Evolutionary conservation across 129 eudicot genomes (phyloP), one percentile per base, ranked within the genome.

Genomic region (Escallonia rubra): DNA sequence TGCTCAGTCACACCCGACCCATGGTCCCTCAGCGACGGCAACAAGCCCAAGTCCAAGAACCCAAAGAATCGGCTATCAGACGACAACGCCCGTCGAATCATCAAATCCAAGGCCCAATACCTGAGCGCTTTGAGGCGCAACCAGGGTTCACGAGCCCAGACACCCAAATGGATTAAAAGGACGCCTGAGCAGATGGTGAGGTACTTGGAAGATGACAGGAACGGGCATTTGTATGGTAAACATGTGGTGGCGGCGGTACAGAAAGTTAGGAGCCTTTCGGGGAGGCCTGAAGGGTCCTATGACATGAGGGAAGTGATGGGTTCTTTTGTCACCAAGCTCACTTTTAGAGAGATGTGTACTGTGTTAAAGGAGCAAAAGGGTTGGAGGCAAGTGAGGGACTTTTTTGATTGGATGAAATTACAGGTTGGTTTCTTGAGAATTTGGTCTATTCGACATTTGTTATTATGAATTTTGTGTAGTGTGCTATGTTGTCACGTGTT

Each of bases 171-270:
- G 59, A 54, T 54, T 8, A 90, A 78, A 63, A 78, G 99, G 73
- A 71, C 88, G 4, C 99, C 99, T 8, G 96, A 93, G 51, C 99
- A 93, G 75, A 93, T 93, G 99, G 83, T 79, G 13, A 90, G 75
- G 64, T 93, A 93, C 68, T 60, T 93, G 78, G 88, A 89, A 53
- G 99, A 93, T 48, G 99, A 93, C 57, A 81, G 96, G 72, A 80
- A 89, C 9, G 99, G 96, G 1, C 96, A 93, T 59, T 63, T 93
- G 81, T 93, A 93, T 46, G 99, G 96, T 8, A 71, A 83, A 51
- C 95, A 93, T 67, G 99, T 93, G 7, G 86, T 86, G 8, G 99
- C 99, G 2, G 99, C 99, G 3, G 84, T 93, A n/a, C 82, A 79
- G 51, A 63, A 80, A 14, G 96, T 93, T 2, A 69, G 99, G 65